Base-by-base conservation (phyloP, 2,329 filamentous ascomycete species). In the Colletotrichum lupini region DNA sequence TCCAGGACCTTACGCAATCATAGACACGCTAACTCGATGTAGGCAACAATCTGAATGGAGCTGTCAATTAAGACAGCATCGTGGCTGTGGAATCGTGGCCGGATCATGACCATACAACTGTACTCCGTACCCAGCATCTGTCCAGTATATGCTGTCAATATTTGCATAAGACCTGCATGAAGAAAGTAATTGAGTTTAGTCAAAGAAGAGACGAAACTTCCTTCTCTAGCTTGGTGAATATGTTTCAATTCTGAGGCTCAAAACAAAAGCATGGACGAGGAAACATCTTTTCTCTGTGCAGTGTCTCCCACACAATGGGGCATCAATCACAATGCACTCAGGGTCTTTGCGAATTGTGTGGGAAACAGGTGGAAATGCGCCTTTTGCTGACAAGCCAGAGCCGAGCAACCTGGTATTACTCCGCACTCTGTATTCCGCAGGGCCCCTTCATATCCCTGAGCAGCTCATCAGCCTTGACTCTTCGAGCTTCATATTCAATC, bases 31-130 rank as follows among this genome's bases (percentile, higher is more conserved):
- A 11, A 49, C 62, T 7, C 32, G 24, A 65, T 65, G 24, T 24
- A 46, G 62, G 62, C 52, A 65, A 65, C 52, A 65, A 46, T 65
- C 62, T 57, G 24, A 28, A 46, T 19, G 22, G 37, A 16, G 22
- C 11, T 35, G 4, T 35, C 32, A 35, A 24, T 14, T 19, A 4
- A 24, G 24, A 46, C 24, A 55, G 52, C 42, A 49, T 49, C 42
- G 52, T 61, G 32, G 32, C 32, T 12, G 32, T 11, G 8, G 37
- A 37, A 14, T 30, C 24, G 22, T 49, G 42, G 42, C 19, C 42
- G 19, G 42, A 49, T 22, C 19, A 49, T 49, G 8, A 49, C 42
- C 19, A n/a, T 9, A 49, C 19, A 22, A n/a, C 8, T 49, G 19
- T 49, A n/a, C 14, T 19, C 37, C 6, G 6, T 16, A 19, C 6